Conservation (phyloP, 371 early-diverging fungal genomes). For the Dentiscutata heterogama region DNA sequence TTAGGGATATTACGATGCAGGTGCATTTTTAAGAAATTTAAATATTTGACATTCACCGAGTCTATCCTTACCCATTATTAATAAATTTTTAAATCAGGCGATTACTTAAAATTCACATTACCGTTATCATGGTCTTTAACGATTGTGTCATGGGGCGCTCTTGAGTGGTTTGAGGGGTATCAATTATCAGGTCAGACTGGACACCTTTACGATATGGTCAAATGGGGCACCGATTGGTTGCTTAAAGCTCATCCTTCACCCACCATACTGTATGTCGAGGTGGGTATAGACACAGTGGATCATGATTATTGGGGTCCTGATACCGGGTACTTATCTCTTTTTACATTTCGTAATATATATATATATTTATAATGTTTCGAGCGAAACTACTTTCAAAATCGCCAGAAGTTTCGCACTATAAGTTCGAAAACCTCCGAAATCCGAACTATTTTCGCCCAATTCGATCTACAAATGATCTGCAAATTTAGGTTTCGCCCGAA, state of each 20-base stretch:
- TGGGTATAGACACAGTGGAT: conserved; percentile 50
- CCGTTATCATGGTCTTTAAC: conserved; percentile 66
- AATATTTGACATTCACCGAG: not conserved
- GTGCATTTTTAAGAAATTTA: not conserved
- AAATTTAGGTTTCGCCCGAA: too few relatives aligned
- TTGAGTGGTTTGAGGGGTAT: conserved; percentile 68
- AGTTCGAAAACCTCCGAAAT: too few relatives aligned
- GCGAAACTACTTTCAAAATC: too few relatives aligned
- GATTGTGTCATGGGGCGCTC: conserved; percentile 66
- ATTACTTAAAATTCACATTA: conserved; percentile 71
- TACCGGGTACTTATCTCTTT: conserved; percentile 16
- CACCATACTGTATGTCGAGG: conserved; percentile 55
- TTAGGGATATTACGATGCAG: not conserved
- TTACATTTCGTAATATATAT: too few relatives aligned
- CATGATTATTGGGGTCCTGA: conserved; percentile 60
- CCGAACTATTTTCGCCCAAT: too few relatives aligned
- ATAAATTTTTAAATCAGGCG: conserved; percentile 52
- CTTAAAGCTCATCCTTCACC: conserved; percentile 64
- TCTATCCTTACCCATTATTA: not conserved
- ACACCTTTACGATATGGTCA: conserved; percentile 62
- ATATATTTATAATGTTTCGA: too few relatives aligned
- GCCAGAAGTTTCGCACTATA: too few relatives aligned
- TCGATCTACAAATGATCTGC: too few relatives aligned
- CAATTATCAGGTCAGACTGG: conserved; percentile 60
- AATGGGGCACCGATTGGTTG: conserved; percentile 76